Base-by-base conservation (phyloP, 2,329 filamentous ascomycete species). In the Alternaria brassicicola region DNA sequence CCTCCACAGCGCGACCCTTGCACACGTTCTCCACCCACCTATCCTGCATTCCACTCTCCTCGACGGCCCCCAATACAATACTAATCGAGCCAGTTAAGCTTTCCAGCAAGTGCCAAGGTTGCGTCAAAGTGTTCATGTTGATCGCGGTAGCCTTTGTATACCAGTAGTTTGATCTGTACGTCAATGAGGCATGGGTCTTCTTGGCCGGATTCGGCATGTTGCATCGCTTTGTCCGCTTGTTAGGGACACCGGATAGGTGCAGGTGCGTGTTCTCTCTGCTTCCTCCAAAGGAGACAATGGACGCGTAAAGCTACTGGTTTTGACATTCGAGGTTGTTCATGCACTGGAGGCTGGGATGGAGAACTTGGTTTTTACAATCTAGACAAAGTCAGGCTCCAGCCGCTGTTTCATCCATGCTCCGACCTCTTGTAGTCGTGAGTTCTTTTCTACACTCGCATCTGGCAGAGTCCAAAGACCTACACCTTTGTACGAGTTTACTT, bases 331-430 rank as follows among this genome's bases (percentile, higher is more conserved):
- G 17, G n/a, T 3, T 31, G 4, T 31, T 7, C 13, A 31, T 12
- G 30, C 30, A 13, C 30, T 15, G 30, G 13, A 31, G 12, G 15
- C 17, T 38, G 17, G 12, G 4, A 38, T 9, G 17, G 3, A 4
- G 3, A 4, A 21, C 4, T 17, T 36, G 35, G 35, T 3, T 38
- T 21, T 13, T 8, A 21, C n/a, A 7, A 21, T 21, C 17, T 21
- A 38, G 35, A 38, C 30, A 19, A 55, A 59, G 19, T 23, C 47
- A 3, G 43, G 39, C 25, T 65, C 61, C n/a, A 71, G 53, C 5
- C 52, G 53, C 35, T 66, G 45, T 47, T 68, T 71, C 66, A 77
- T 68, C 73, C 73, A 77, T 3, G 15, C 13, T 8, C 73, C 74
- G 1, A 70, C 43, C 4, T 57, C 19, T 25, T 70, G 61, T 2